phyloP scores from a whole-genome alignment of 345 rosid genomes.

The Gossypium thurberi region DNA sequence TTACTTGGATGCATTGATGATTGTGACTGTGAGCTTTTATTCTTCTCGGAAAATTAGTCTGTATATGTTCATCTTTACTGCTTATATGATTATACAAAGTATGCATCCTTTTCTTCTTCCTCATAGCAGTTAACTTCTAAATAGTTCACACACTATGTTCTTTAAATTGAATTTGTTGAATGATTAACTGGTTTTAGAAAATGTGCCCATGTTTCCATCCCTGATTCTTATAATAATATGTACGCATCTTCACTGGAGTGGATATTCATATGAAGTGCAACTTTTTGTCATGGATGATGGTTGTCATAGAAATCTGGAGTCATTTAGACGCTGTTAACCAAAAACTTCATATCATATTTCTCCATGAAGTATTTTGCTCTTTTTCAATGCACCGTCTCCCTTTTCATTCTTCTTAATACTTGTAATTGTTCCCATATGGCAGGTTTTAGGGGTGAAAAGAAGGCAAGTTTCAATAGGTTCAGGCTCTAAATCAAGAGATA shows the following conservation, averaged over 20 bases:
- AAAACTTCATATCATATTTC: not conserved
- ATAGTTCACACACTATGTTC: not conserved
- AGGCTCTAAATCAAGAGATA: conserved; percentile 87
- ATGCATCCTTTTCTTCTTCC: not conserved
- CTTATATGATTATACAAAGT: not conserved
- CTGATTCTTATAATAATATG: not conserved
- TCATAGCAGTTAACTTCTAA: not conserved
- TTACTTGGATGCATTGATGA: not conserved
- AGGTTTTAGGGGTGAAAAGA: conserved; percentile 79
- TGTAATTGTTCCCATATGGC: conserved; percentile 6
- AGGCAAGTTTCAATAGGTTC: conserved; percentile 78
- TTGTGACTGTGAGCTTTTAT: not conserved
- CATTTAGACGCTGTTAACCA: not conserved
- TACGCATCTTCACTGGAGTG: not conserved
- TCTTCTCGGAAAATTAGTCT: not conserved
- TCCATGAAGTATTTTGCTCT: conserved; percentile 4
- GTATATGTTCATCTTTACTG: not conserved
- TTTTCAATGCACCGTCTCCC: not conserved
- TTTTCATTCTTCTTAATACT: not conserved
- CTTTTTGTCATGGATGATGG: not conserved
- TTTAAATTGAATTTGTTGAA: not conserved
- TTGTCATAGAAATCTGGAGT: not conserved
- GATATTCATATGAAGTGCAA: not conserved
- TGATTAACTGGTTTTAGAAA: not conserved
- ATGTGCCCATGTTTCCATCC: not conserved